Evolutionary conservation across 306 rosid species (phyloP).

Genomic region (Oxytropis ochrocephala): DNA sequence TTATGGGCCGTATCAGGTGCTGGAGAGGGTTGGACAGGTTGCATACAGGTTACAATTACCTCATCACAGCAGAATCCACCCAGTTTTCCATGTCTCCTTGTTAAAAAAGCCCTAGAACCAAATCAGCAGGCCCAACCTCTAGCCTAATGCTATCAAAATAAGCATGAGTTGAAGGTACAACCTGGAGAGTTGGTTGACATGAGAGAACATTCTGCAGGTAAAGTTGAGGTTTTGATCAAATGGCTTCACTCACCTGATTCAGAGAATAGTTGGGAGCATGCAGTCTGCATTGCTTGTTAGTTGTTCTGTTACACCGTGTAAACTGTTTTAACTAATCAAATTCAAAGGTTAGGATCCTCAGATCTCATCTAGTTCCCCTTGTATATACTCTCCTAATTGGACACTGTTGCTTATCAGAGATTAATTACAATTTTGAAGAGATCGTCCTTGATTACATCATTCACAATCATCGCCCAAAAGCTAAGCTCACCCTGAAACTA

Average conservation of each 20-base stretch:
- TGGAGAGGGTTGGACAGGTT: not conserved
- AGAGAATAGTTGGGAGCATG: not conserved
- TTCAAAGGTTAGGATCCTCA: not conserved
- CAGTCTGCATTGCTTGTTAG: not conserved
- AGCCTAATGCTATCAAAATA: not conserved
- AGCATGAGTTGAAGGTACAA: not conserved
- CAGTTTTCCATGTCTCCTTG: not conserved
- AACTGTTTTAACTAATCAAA: not conserved
- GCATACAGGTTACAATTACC: not conserved
- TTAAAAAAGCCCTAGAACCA: not conserved
- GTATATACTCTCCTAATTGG: not conserved
- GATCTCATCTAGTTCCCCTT: not conserved
- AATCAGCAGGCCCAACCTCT: not conserved
- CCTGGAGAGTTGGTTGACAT: not conserved
- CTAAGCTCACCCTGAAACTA: slow-evolving; percentile 60
- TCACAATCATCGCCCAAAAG: slow-evolving; percentile 5
- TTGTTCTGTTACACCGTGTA: not conserved
- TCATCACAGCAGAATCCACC: not conserved
- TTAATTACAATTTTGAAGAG: slow-evolving; percentile 13
- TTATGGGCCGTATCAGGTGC: not conserved
- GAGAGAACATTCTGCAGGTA: not conserved
- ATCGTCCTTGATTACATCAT: slow-evolving; percentile 1
- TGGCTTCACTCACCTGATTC: not conserved
- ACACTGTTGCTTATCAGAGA: not conserved
- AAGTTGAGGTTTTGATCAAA: not conserved